Base-by-base conservation (phyloP, 192 early-diverging fungal genomes). In the Linnemannia schmuckeri region DNA sequence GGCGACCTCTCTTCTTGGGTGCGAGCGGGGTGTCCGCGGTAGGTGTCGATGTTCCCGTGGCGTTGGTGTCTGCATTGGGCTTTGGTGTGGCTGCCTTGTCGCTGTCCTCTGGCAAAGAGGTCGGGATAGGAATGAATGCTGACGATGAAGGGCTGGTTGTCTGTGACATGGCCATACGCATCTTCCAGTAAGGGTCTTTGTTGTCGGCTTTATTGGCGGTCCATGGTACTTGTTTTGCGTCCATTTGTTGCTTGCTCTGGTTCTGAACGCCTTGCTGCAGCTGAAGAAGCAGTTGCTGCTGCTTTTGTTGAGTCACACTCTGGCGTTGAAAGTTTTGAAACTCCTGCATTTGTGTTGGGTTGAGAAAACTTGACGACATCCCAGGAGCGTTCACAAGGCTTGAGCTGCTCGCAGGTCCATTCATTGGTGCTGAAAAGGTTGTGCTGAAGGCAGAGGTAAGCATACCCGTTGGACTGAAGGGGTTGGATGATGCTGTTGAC, bases 1-100 rank as follows among this genome's bases (percentile, higher is more conserved):
- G 85, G n/a, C 85, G 85, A n/a, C 85, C 85, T 71, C 85, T 66
- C 55, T 87, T 87, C 63, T 87, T 87, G 30, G 85, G 85, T 12
- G 72, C 75, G 7, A 87, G 57, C 30, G 84, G 63, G n/a, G 79
- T 22, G 17, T 87, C 84, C 17, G 27, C 37, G 7, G 41, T 44
- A 12, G 82, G 40, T 13, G n/a, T 76, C 18, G 72, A 35, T 46
- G 22, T 47, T 75, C 33, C 30, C 38, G 30, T 52, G 54, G 18
- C 33, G 17, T 61, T 68, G 42, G 35, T 20, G 37, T 54, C 35
- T 4, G 30, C 1, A 12, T 38, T 66, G 61, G 61, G 61, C 30
- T 66, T 66, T 66, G 30, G 61, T 0, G 30, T 66, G 27, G 61
- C 61, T 4, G 35, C 71, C 7, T 75, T 75, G 13, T 24, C n/a